Percentiles rank a stretch among this genome's conserved stretches.
Evolutionary conservation across 1,284 basidiomycete species (phyloP).

Genomic region (Ustilago esculenta): DNA sequence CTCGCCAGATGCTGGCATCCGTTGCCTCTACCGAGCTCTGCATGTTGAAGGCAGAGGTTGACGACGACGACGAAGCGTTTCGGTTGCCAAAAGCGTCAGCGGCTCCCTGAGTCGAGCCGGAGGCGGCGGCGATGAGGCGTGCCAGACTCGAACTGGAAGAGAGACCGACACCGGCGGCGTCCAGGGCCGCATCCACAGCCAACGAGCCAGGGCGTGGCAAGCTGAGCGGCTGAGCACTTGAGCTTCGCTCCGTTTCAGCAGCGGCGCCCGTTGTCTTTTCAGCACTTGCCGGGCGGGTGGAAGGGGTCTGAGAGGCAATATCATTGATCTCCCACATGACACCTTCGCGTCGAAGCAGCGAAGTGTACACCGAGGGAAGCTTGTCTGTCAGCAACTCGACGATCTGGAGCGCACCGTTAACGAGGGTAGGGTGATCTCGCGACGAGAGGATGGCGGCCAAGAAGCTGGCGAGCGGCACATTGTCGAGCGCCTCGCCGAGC

Average conservation of each 20-base stretch:
- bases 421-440: slow-evolving; percentile 50
- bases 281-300: slow-evolving; percentile 75
- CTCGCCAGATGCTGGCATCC: slow-evolving; percentile 61
- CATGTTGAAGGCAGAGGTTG: slow-evolving; percentile 20
- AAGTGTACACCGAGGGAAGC: slow-evolving; percentile 57
- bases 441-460: slow-evolving; percentile 60
- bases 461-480: slow-evolving; percentile 64
- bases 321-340: slow-evolving; percentile 64
- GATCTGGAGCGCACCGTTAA: slow-evolving; percentile 61
- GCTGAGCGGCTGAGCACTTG: slow-evolving; percentile 16
- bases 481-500: slow-evolving; percentile 50
- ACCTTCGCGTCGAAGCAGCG: slow-evolving; percentile 60
- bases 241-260: slow-evolving; percentile 73
- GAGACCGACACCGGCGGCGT: slow-evolving; percentile 13
- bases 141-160: slow-evolving; percentile 29
- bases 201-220: slow-evolving; percentile 17
- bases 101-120: slow-evolving; percentile 17
- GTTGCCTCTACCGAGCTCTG: slow-evolving; percentile 41
- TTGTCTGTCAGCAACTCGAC: slow-evolving; percentile 63
- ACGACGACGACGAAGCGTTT: slow-evolving; percentile 17
- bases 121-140: slow-evolving; percentile 36
- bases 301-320: slow-evolving; percentile 53
- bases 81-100: slow-evolving; percentile 23
- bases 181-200: slow-evolving; percentile 9
- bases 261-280: slow-evolving; percentile 79